phyloP scores from a whole-genome alignment of 2,329 filamentous ascomycete genomes.

The Alternaria triticimaculans region DNA sequence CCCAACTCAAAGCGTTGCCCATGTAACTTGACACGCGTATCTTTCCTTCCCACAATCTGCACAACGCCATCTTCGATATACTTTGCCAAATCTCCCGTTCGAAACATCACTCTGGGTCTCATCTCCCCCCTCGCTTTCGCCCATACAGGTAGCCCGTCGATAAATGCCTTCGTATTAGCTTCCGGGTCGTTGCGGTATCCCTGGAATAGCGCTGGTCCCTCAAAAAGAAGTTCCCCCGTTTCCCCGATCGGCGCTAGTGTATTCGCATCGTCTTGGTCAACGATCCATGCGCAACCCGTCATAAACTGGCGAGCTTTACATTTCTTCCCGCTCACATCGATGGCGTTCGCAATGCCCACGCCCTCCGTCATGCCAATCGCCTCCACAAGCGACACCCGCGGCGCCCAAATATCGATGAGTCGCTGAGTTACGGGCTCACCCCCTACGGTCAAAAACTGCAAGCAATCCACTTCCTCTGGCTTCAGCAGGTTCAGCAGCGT shows the following conservation, averaged over 20 bases:
- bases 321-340: conserved; percentile 3
- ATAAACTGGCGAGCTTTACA: neutral
- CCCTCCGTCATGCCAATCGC: conserved; percentile 8
- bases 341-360: conserved; percentile 1
- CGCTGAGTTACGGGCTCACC: conserved; percentile 3
- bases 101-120: neutral
- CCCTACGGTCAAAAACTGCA: conserved; percentile 5
- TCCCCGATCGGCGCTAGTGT: conserved; percentile 2
- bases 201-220: conserved; percentile 1
- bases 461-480: conserved; percentile 2
- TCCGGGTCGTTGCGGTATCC: neutral
- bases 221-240: conserved; percentile 5
- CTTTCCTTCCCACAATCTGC: conserved; percentile 4
- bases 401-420: conserved; percentile 8
- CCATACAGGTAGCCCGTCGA: neutral
- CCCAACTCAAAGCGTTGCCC: conserved; percentile 5
- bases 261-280: conserved; percentile 1
- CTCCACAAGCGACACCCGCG: conserved; percentile 2
- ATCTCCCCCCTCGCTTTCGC: neutral
- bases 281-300: conserved; percentile 6
- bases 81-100: conserved; percentile 4
- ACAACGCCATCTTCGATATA: conserved; percentile 7
- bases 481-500: conserved; percentile 2
- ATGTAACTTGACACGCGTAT: conserved; percentile 3
- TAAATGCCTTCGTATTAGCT: conserved; percentile 4